phyloP scores from a whole-genome alignment of 2,329 filamentous ascomycete species.

The Cladosporium oxysporum region DNA sequence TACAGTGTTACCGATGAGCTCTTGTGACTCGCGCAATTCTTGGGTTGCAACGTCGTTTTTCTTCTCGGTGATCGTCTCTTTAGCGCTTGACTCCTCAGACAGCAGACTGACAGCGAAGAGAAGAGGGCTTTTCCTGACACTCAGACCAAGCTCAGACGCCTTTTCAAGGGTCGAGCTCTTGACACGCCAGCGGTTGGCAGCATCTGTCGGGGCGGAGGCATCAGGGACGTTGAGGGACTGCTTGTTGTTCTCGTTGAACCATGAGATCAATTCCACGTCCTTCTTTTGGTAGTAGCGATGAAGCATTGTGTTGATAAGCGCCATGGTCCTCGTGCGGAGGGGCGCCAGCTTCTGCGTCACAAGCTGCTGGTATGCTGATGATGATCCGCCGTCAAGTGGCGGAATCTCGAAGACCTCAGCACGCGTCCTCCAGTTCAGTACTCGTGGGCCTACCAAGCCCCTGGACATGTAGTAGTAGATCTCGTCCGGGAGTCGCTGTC shows the following conservation, averaged over 20 bases:
- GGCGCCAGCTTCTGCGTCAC: conserved; percentile 73
- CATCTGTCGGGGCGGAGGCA: conserved; percentile 24
- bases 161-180: conserved; percentile 31
- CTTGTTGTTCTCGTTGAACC: conserved; percentile 74
- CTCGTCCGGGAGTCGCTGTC: conserved; percentile 86
- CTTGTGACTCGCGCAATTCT: conserved; percentile 52
- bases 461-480: conserved; percentile 86
- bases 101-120: conserved; percentile 59
- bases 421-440: conserved; percentile 80
- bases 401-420: conserved; percentile 75
- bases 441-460: conserved; percentile 75
- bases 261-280: conserved; percentile 74
- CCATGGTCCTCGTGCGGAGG: conserved; percentile 73
- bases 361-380: conserved; percentile 77
- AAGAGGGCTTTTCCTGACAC: conserved; percentile 44
- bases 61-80: conserved; percentile 60
- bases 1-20: conserved; percentile 72
- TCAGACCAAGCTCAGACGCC: conserved; percentile 19
- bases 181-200: conserved; percentile 70
- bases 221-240: conserved; percentile 43
- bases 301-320: conserved; percentile 75
- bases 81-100: conserved; percentile 67
- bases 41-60: conserved; percentile 53
- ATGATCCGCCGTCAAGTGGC: conserved; percentile 81
- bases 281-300: conserved; percentile 83